Evolutionary conservation across 345 rosid species (phyloP), one percentile per base, ranked within the genome.

Genomic region (Dimocarpus longan): DNA sequence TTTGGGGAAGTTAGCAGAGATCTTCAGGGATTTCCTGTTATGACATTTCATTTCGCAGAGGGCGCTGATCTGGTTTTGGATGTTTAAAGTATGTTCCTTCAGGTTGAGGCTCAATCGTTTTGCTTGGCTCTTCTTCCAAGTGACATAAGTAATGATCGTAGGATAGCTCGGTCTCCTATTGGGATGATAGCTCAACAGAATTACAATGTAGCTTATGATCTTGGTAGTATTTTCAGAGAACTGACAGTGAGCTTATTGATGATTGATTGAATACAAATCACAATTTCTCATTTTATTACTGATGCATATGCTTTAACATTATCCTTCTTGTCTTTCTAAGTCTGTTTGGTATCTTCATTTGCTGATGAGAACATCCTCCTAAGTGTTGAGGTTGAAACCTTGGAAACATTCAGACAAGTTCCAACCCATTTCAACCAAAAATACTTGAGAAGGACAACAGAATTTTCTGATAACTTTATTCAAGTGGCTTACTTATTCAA

Each of bases 11-110:
- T 87, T 7, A 74, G 44, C 0, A 63, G 79, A 12, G 94, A 92
- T 81, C 82, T 89, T 2, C 59, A 44, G 5, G 92, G 90, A 57
- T 90, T 92, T 76, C 94, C 96, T 0, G 71, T 50, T 11, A 84
- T 90, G 65, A 82, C 90, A 32, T 82, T 90, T 60, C 91, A 68
- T 42, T 89, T 92, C 5, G 78, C 84, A 0, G 93, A 75, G 0
- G 91, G 88, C 8, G 96, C 90, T 1, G 91, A 90, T 48, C 60
- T 92, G 74, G 90, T 75, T 52, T 71, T 92, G 78, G 92, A 89
- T 19, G 78, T 84, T 0, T 42, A 68, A 12, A 86, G 90, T 77
- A 62, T 90, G 83, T 90, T 92, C 73, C 84, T 85, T 39, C 86
- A 80, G 66, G 73, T 72, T 28, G n/a, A 42, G 5, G 63, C 78